Evolutionary conservation across 352 stramenopile genomes (phyloP).

Genomic region (Phytopythium boreale): DNA sequence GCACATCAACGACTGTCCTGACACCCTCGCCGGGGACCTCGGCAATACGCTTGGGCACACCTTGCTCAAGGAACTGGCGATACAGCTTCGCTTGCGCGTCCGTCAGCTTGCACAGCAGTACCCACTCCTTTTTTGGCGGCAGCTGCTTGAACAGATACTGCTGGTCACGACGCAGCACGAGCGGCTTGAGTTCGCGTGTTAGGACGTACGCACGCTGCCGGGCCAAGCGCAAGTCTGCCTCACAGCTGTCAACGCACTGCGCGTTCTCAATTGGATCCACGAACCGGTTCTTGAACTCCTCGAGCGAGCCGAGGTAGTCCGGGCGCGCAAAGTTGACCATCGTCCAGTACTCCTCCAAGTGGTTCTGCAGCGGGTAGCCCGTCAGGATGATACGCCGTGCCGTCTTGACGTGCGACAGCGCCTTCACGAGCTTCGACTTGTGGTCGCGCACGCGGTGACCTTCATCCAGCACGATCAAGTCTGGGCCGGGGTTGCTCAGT

Average conservation of each 20-base stretch:
- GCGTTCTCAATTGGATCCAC: constrained; percentile 88
- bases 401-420: constrained; percentile 74
- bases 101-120: constrained; percentile 81
- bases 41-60: constrained; percentile 47
- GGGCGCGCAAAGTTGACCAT: constrained; percentile 90
- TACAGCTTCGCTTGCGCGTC: constrained; percentile 76
- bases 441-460: constrained; percentile 86
- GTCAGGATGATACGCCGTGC: constrained; percentile 92
- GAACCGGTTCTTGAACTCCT: constrained; percentile 90
- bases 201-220: constrained; percentile 75
- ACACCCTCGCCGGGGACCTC: constrained; percentile 19
- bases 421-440: constrained; percentile 90
- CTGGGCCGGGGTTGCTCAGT: constrained; percentile 67
- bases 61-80: constrained; percentile 55
- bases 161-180: constrained; percentile 85
- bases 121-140: constrained; percentile 88
- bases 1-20: constrained; percentile 59
- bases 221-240: constrained; percentile 62
- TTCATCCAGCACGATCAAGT: constrained; percentile 88
- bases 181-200: constrained; percentile 74
- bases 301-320: constrained; percentile 71
- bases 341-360: constrained; percentile 92
- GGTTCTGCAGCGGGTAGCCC: constrained; percentile 95
- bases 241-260: constrained; percentile 77
- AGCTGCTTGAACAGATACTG: constrained; percentile 82